A percentile compares a stretch with the other conserved stretches of the same genome.
phyloP scores from a whole-genome alignment of 805 yeast genomes.

The Cyberlindnera sargentensis region DNA sequence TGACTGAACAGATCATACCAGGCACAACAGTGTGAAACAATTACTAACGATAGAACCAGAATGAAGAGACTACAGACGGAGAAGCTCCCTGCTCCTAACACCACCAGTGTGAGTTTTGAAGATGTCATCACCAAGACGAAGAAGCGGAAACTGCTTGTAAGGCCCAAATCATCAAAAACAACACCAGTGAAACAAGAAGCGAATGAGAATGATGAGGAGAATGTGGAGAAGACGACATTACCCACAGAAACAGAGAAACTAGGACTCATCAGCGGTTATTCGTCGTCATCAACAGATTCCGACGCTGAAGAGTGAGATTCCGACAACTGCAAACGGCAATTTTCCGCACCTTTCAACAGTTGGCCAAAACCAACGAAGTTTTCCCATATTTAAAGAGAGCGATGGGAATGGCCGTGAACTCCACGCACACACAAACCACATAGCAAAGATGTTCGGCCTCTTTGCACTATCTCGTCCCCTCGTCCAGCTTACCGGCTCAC shows the following conservation, averaged over 20 bases:
- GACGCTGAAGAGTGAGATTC: constrained; percentile 6
- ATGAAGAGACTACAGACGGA: too few species aligned
- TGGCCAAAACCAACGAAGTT: background rate
- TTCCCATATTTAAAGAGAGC: background rate
- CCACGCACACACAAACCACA: background rate
- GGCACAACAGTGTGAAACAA: too few species aligned
- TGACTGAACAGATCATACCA: background rate
- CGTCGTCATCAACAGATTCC: constrained; percentile 10
- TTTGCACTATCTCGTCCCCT: constrained; percentile 4
- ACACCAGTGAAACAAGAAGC: too few species aligned
- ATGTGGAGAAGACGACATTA: too few species aligned
- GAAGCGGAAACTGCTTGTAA: background rate
- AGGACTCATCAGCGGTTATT: background rate
- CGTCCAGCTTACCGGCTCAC: background rate
- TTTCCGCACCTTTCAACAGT: background rate
- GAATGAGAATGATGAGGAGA: too few species aligned
- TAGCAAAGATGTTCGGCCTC: constrained; percentile 7
- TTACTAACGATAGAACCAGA: background rate
- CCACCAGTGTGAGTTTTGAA: too few species aligned
- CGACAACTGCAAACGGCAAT: background rate
- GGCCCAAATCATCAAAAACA: too few species aligned
- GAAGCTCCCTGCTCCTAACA: too few species aligned
- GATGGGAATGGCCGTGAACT: background rate
- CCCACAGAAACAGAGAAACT: too few species aligned
- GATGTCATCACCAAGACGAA: too few species aligned